Evolutionary conservation across 106 monocot genomes (phyloP).

Genomic region (Phalaenopsis equestris): DNA sequence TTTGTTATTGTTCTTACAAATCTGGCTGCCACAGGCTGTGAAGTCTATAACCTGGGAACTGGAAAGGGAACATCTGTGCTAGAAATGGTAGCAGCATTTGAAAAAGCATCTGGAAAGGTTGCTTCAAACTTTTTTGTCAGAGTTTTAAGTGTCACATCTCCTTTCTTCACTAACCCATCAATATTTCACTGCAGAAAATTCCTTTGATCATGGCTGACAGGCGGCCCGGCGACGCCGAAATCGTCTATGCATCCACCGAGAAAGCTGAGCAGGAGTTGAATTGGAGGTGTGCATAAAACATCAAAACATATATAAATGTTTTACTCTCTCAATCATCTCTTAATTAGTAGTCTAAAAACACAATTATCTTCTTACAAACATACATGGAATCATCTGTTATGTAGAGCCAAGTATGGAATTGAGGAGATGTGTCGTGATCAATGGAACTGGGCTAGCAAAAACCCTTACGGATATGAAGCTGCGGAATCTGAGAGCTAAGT

Average conservation of each 20-base stretch:
- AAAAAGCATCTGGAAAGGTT: conserved; percentile 87
- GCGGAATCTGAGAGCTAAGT: conserved; percentile 28
- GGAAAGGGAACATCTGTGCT: conserved; percentile 81
- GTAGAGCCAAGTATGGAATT: conserved; percentile 74
- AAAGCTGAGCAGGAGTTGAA: conserved; percentile 77
- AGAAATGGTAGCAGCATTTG: conserved; percentile 89
- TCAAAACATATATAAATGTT: neutral
- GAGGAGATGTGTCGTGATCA: conserved; percentile 89
- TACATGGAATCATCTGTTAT: conserved; percentile 1
- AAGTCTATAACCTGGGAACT: conserved; percentile 82
- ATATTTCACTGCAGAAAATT: conserved; percentile 59
- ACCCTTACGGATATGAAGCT: conserved; percentile 67
- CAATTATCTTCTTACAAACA: no score
- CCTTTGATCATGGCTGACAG: conserved; percentile 50
- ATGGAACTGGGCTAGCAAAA: conserved; percentile 92
- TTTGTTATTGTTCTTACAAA: neutral
- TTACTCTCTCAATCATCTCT: neutral
- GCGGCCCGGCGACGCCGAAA: conserved; percentile 75
- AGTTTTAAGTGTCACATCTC: neutral
- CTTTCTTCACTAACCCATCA: neutral
- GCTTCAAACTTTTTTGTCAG: no score
- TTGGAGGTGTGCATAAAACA: conserved; percentile 54
- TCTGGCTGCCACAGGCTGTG: conserved; percentile 47
- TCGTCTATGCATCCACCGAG: conserved; percentile 57
- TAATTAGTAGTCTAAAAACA: neutral